Percentiles rank a stretch among this genome's conserved stretches.
These are phyloP conservation scores for Mortierella sp. DNA, from an alignment of 371 early-diverging fungal genomes.

Conservation along the genomic window DNA sequence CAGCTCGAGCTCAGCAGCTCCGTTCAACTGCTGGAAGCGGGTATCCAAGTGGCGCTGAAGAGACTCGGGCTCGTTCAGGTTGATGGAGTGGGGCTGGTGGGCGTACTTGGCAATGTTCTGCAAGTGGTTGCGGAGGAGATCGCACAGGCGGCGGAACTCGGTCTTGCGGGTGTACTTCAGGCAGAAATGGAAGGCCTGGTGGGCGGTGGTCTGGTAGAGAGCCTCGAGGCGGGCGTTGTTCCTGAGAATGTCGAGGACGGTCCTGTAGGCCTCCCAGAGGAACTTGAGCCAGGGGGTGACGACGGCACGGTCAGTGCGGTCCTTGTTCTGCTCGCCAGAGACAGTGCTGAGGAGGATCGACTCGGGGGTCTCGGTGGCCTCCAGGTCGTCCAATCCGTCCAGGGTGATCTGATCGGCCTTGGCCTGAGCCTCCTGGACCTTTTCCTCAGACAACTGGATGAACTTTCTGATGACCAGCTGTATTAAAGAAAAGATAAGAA, in stretches of 20 bases:
- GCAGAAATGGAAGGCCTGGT: constrained; percentile 97
- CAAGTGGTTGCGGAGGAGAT: constrained; percentile 95
- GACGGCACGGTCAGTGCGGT: constrained; percentile 96
- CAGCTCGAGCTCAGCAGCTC: constrained; percentile 95
- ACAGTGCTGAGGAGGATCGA: constrained; percentile 95
- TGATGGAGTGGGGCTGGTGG: constrained; percentile 93
- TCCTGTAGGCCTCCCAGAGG: constrained; percentile 98
- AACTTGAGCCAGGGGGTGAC: constrained; percentile 99
- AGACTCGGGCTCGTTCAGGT: constrained; percentile 95
- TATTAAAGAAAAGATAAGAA: background rate
- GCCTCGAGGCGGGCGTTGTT: constrained; percentile 96
- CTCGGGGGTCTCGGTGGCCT: constrained; percentile 96
- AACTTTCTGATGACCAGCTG: constrained; percentile 87
- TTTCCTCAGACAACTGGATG: constrained; percentile 88
- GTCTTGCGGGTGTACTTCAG: constrained; percentile 94
- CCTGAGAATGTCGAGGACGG: constrained; percentile 94
- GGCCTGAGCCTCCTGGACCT: constrained; percentile 92
- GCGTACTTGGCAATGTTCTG: constrained; percentile 92
- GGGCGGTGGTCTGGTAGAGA: constrained; percentile 91
- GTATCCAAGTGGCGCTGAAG: constrained; percentile 96
- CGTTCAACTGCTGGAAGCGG: constrained; percentile 95
- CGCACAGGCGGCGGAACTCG: constrained; percentile 98
- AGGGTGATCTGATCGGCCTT: constrained; percentile 91
- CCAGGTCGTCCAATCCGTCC: constrained; percentile 93
- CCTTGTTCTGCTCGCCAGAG: constrained; percentile 93